Conservation (phyloP, 306 rosid species). For the Luffa aegyptiaca region DNA sequence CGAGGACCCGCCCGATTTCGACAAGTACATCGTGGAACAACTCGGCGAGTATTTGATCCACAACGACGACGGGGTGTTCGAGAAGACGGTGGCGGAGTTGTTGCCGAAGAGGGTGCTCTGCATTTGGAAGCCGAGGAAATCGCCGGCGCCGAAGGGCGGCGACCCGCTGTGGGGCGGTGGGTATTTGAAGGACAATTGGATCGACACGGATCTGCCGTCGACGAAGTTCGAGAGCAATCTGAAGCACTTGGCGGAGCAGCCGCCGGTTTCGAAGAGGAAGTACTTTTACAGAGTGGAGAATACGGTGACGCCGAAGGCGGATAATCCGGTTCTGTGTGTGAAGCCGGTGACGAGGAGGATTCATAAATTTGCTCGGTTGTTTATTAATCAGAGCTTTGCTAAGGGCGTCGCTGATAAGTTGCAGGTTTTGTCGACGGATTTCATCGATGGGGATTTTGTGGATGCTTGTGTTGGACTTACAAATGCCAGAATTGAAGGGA, state of each 20-base stretch:
- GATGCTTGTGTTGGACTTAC: conserved; percentile 75
- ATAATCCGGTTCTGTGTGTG: conserved; percentile 70
- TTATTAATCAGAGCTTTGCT: conserved; percentile 47
- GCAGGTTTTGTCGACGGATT: conserved; percentile 73
- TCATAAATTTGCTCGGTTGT: conserved; percentile 54
- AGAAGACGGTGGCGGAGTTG: conserved; percentile 45
- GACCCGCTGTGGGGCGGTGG: conserved; percentile 57
- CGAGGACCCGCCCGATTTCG: conserved; percentile 68
- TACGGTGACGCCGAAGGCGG: conserved; percentile 71
- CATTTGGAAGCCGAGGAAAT: conserved; percentile 79
- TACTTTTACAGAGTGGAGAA: conserved; percentile 89
- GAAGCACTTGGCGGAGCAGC: conserved; percentile 60
- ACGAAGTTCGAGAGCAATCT: conserved; percentile 73
- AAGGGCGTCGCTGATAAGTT: conserved; percentile 39
- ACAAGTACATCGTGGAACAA: conserved; percentile 48
- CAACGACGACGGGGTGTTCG: conserved; percentile 56
- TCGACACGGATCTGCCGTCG: conserved; percentile 76
- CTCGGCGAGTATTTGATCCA: conserved; percentile 55
- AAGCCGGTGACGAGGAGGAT: conserved; percentile 69
- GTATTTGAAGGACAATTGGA: conserved; percentile 67
- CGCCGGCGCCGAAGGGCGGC: conserved; percentile 49
- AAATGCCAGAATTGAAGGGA: conserved; percentile 62
- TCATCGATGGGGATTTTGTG: conserved; percentile 69
- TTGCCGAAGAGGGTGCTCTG: conserved; percentile 67
- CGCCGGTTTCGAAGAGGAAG: conserved; percentile 42